A percentile compares a stretch with the other conserved stretches of the same genome.
Conservation (phyloP, 176 grass and related monocot genomes). For the Musa beccarii region DNA sequence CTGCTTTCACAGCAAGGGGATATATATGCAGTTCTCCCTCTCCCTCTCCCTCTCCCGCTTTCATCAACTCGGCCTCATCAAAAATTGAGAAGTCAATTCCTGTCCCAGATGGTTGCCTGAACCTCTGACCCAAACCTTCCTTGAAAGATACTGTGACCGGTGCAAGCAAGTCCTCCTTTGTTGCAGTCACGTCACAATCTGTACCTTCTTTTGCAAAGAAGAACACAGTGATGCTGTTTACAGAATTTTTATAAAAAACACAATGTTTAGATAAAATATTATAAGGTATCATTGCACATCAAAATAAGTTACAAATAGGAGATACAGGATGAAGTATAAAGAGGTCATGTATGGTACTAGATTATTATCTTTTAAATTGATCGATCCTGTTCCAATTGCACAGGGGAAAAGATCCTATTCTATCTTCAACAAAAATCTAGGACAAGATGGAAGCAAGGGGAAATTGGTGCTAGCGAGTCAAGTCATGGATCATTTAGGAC, state of each 20-base stretch:
- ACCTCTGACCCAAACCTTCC: conserved; percentile 90
- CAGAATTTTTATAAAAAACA: conserved; percentile 20
- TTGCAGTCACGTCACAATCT: conserved; percentile 52
- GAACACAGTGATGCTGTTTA: conserved; percentile 78
- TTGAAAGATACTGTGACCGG: conserved; percentile 74
- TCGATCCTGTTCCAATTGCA: too few relatives aligned
- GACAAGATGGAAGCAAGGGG: too few relatives aligned
- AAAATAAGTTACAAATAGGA: not conserved
- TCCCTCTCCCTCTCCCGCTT: conserved; percentile 36
- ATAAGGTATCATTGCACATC: not conserved
- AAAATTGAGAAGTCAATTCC: conserved; percentile 77
- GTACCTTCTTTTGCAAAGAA: conserved; percentile 91
- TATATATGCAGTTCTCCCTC: conserved; percentile 53
- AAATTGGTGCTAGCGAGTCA: too few relatives aligned
- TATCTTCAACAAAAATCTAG: too few relatives aligned
- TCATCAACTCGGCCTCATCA: conserved; percentile 60
- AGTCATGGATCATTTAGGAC: too few relatives aligned
- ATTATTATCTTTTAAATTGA: too few relatives aligned
- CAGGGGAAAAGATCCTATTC: too few relatives aligned
- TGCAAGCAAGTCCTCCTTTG: conserved; percentile 54
- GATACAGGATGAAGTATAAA: too few relatives aligned
- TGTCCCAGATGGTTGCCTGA: conserved; percentile 80
- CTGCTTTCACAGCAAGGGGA: conserved; percentile 91
- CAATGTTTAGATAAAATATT: not conserved
- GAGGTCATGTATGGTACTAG: too few relatives aligned